Percentiles rank a stretch among this genome's conserved stretches.
Conservation (phyloP, 169 alveolate genomes). For the Pseudocohnilembus persalinus region DNA sequence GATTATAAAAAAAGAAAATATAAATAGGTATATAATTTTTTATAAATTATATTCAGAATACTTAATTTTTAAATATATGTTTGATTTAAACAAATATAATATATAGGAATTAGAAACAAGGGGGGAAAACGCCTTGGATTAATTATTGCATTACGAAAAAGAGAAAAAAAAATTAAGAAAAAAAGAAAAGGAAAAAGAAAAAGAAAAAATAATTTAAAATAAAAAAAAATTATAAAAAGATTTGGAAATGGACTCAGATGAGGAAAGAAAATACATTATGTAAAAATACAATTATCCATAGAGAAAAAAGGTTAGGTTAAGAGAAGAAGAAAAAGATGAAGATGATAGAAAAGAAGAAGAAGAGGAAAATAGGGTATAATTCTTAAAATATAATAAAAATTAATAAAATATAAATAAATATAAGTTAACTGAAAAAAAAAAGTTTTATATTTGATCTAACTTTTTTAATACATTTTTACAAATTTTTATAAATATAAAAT, state of each 20-base stretch:
- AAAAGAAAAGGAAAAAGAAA: not conserved
- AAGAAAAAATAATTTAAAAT: not conserved
- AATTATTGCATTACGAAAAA: not conserved
- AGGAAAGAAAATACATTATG: not conserved
- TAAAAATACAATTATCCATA: not conserved
- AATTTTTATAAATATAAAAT: too few relatives aligned
- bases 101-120: not conserved
- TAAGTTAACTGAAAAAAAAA: too few relatives aligned
- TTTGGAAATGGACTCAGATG: not conserved
- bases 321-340: not conserved
- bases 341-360: not conserved
- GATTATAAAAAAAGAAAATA: not conserved
- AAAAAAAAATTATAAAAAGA: not conserved
- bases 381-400: too few relatives aligned
- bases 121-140: not conserved
- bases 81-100: too few relatives aligned
- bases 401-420: too few relatives aligned
- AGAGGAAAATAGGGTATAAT: too few relatives aligned
- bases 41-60: too few relatives aligned
- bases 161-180: too few relatives aligned
- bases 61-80: too few relatives aligned
- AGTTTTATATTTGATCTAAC: too few relatives aligned
- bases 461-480: too few relatives aligned
- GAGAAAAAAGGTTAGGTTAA: not conserved
- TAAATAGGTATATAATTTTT: not conserved